phyloP scores from a whole-genome alignment of 179 eudicot species.

The Gypsophila paniculata region DNA sequence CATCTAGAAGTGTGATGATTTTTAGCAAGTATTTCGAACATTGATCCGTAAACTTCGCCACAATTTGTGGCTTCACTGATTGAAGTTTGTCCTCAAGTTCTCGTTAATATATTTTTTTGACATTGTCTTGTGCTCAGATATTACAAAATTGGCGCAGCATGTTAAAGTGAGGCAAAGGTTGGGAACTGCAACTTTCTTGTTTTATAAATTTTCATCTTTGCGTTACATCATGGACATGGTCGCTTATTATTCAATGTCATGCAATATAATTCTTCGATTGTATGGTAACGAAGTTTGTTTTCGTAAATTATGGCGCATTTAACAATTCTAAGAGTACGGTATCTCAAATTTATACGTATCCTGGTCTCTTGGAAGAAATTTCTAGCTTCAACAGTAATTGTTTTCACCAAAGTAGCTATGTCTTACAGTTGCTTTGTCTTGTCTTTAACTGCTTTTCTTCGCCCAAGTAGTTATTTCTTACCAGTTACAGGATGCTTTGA shows the following conservation, averaged over 20 bases:
- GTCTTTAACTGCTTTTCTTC: no score
- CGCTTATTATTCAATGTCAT: no score
- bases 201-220: background rate
- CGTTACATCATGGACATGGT: background rate
- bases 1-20: background rate
- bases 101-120: slow-evolving; percentile 4
- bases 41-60: background rate
- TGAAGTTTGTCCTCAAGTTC: slow-evolving; percentile 7
- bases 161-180: slow-evolving; percentile 98
- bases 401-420: no score
- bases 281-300: no score
- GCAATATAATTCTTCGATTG: no score
- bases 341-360: background rate
- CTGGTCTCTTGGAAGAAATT: background rate
- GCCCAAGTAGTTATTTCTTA: no score
- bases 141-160: slow-evolving; percentile 69
- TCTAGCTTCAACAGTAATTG: background rate
- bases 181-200: slow-evolving; percentile 20
- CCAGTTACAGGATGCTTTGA: no score
- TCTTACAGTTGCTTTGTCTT: no score
- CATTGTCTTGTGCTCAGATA: slow-evolving; percentile 44
- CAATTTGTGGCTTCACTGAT: background rate
- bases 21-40: background rate
- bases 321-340: background rate
- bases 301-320: background rate